Conservation (phyloP, 1,284 basidiomycete species). For the Cystobasidium slooffiae region DNA sequence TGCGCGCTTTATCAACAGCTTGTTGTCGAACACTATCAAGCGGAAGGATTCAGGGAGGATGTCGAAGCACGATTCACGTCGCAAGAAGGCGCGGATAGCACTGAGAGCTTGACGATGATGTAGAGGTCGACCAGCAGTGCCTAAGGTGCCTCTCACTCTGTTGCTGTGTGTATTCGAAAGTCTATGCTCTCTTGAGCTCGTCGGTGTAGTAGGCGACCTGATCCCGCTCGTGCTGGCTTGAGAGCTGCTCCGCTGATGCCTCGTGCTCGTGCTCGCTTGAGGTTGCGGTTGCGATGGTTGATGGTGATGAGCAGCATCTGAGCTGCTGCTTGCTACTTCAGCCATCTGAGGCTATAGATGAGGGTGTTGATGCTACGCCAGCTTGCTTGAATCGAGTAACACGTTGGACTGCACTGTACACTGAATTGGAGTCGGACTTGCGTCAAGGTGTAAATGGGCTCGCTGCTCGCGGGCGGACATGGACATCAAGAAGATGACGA, state of each 20-base stretch:
- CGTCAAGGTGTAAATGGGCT: too few relatives aligned
- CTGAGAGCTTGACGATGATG: conserved; percentile 46
- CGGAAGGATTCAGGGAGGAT: conserved; percentile 70
- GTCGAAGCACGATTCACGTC: conserved; percentile 52
- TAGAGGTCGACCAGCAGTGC: conserved; percentile 38
- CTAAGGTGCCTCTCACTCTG: conserved; percentile 30
- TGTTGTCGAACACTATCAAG: conserved; percentile 93
- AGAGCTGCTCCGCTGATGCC: conserved; percentile 28
- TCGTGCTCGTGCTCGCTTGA: neutral
- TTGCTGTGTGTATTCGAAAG: conserved; percentile 7
- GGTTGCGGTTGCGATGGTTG: neutral
- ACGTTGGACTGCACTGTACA: too few relatives aligned
- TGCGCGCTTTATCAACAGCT: conserved; percentile 90
- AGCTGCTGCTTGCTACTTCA: conserved; percentile 1
- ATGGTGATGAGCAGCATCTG: neutral
- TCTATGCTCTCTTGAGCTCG: neutral
- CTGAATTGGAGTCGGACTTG: too few relatives aligned
- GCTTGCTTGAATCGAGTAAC: too few relatives aligned
- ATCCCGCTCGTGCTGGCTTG: conserved; percentile 23
- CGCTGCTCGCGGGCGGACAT: too few relatives aligned
- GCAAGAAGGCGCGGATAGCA: conserved; percentile 49
- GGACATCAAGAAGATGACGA: too few relatives aligned
- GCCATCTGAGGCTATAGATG: too few relatives aligned
- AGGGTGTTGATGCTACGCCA: too few relatives aligned
- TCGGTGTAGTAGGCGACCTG: conserved; percentile 19